A percentile compares a stretch with the other conserved stretches of the same genome.
Evolutionary conservation across 2,329 filamentous ascomycete species (phyloP).

Genomic region (Trichoderma sp.): DNA sequence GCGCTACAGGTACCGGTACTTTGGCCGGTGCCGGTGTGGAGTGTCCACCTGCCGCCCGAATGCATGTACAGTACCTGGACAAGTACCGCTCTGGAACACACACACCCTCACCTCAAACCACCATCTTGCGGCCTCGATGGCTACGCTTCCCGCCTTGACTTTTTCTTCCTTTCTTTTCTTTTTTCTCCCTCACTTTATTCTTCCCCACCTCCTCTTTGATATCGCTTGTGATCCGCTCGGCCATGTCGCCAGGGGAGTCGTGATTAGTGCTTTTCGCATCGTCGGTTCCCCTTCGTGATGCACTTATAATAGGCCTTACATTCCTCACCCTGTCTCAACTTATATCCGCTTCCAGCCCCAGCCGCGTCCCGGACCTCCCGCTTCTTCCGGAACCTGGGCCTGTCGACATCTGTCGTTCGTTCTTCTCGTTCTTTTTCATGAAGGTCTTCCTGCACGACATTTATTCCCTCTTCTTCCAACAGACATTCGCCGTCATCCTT

Average conservation of each 20-base stretch:
- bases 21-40: constrained; percentile 16
- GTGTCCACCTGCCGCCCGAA: constrained; percentile 18
- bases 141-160: not conserved
- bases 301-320: constrained; percentile 24
- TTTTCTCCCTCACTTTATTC: not conserved
- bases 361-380: constrained; percentile 8
- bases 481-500: not conserved
- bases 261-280: constrained; percentile 21
- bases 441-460: not conserved
- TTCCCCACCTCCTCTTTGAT: constrained; percentile 19
- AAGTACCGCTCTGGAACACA: constrained; percentile 11
- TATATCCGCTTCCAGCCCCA: constrained; percentile 14
- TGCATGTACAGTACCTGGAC: constrained; percentile 5
- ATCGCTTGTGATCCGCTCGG: constrained; percentile 18
- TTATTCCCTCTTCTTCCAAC: not conserved
- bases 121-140: not conserved
- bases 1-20: not conserved
- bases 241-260: constrained; percentile 33
- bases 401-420: not conserved
- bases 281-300: constrained; percentile 27
- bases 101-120: constrained; percentile 7
- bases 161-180: not conserved
- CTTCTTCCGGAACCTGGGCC: not conserved
- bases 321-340: constrained; percentile 6
- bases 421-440: not conserved